Evolutionary conservation across 805 yeast genomes (phyloP).

Genomic region (Helenozyma rhizophorensis): DNA sequence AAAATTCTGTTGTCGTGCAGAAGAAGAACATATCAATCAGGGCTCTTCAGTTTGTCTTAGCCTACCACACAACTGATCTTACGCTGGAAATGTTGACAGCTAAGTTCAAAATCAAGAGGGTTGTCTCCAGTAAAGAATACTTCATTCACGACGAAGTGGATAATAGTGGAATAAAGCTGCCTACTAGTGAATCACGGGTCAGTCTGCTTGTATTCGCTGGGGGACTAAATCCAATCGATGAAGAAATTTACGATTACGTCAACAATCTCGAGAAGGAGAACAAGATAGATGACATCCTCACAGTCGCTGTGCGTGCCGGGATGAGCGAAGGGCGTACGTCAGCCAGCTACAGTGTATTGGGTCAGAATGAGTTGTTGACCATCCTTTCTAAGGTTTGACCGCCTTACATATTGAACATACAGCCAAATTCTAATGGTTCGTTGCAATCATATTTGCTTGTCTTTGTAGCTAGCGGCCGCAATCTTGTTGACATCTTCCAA

Average conservation of each 20-base stretch:
- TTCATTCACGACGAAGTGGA: background rate
- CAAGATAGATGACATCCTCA: slow-evolving; percentile 44
- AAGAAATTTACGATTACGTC: slow-evolving; percentile 56
- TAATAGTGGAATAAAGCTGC: background rate
- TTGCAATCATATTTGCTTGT: slow-evolving; percentile 37
- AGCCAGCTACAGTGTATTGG: slow-evolving; percentile 62
- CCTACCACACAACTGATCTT: slow-evolving; percentile 23
- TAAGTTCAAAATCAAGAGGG: slow-evolving; percentile 22
- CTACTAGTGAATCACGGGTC: slow-evolving; percentile 1
- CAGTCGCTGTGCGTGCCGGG: slow-evolving; percentile 46
- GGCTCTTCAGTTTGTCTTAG: slow-evolving; percentile 51
- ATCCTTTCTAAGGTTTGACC: slow-evolving; percentile 32
- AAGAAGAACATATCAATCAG: slow-evolving; percentile 54
- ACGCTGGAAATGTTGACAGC: slow-evolving; percentile 17
- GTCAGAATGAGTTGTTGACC: slow-evolving; percentile 64
- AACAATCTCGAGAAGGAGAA: slow-evolving; percentile 37
- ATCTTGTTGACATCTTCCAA: slow-evolving; percentile 53
- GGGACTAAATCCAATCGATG: slow-evolving; percentile 64
- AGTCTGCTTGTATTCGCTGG: slow-evolving; percentile 48
- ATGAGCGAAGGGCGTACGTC: slow-evolving; percentile 49
- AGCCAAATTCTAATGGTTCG: too few relatives aligned
- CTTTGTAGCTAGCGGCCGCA: slow-evolving; percentile 51
- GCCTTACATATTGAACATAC: background rate
- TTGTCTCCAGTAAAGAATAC: slow-evolving; percentile 9
- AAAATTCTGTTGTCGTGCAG: slow-evolving; percentile 68